Evolutionary conservation across 768 basidiomycete species (phyloP), one percentile per base, ranked within the genome.

Genomic region (Punctularia strigosozonata): DNA sequence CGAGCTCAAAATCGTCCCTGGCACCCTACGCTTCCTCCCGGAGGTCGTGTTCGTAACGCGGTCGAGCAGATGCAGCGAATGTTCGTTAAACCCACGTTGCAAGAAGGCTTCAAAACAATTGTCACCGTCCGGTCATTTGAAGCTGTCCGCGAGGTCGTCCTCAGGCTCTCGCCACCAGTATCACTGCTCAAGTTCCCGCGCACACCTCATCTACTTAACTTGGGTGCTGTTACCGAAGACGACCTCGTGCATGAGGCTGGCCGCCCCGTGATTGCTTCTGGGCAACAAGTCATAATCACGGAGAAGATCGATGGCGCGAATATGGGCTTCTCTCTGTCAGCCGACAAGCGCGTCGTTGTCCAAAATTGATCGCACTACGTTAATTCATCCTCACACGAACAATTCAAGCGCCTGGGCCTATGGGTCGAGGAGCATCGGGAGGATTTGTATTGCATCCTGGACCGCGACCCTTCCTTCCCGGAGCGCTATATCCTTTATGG

Each of bases 241-340:
- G 76, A 80, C 44, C 50, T 74, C n/a, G 51, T 68, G 31, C 36
- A 13, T 22, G 18, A 31, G 13, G 19, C 4, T 14, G 38, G 4
- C 37, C 39, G 18, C 37, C 31, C 10, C 35, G 5, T 6, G 21
- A 37, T 23, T 6, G 17, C 15, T 33, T 33, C n/a, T 32, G 23
- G 23, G 7, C 35, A 30, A 6, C 52, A 59, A 39, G 61, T 70
- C 36, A 57, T 73, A 25, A 65, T 77, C 50, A 75, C 74, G 3
- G 77, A 80, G 48, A 78, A 80, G 48, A 61, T 78, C 36, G 76
- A 78, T 54, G 77, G 77, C 3, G 74, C 76, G 28, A 78, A 80
- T 51, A 71, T 78, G 69, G 77, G 74, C 5, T 70, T 78, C 52
- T 74, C 73, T 15, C 61, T 77, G 18, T 70, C 69, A 1, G 47